phyloP scores from a whole-genome alignment of 2,329 filamentous ascomycete species.

The Elsinoe ampelina region DNA sequence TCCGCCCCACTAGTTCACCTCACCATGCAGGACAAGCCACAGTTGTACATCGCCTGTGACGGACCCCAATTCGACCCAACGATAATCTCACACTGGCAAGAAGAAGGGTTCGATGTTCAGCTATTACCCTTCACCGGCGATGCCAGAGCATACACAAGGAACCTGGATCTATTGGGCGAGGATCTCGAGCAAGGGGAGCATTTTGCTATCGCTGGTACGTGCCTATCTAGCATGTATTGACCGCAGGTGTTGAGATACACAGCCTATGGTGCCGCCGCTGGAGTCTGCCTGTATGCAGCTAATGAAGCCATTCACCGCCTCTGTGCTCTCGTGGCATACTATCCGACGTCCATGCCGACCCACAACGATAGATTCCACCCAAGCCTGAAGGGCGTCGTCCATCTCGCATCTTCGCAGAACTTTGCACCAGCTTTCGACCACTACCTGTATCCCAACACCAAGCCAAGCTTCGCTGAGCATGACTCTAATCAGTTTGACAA shows the following conservation, averaged over 20 bases:
- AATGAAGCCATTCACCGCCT: constrained; percentile 33
- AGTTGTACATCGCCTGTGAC: constrained; percentile 32
- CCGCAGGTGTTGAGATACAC: constrained; percentile 18
- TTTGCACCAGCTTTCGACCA: constrained; percentile 31
- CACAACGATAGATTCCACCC: constrained; percentile 32
- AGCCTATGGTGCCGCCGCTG: constrained; percentile 35
- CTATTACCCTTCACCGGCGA: constrained; percentile 28
- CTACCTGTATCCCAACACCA: constrained; percentile 32
- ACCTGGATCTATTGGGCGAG: constrained; percentile 30
- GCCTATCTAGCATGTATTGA: not conserved
- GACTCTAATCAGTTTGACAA: constrained; percentile 31
- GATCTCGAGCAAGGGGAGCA: constrained; percentile 28
- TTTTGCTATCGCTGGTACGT: constrained; percentile 23
- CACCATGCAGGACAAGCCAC: constrained; percentile 15
- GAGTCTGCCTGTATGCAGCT: constrained; percentile 31
- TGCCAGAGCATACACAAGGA: constrained; percentile 24
- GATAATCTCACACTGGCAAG: constrained; percentile 31
- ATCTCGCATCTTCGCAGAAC: constrained; percentile 31
- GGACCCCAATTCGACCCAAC: constrained; percentile 30
- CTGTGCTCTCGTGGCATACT: constrained; percentile 35
- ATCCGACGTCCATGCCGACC: constrained; percentile 31
- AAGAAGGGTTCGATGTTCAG: constrained; percentile 35
- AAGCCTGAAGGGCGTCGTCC: constrained; percentile 30
- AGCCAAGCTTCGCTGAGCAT: constrained; percentile 35
- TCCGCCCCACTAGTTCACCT: not conserved